phyloP scores from a whole-genome alignment of 352 stramenopile genomes.

The Globisporangium viniferum region DNA sequence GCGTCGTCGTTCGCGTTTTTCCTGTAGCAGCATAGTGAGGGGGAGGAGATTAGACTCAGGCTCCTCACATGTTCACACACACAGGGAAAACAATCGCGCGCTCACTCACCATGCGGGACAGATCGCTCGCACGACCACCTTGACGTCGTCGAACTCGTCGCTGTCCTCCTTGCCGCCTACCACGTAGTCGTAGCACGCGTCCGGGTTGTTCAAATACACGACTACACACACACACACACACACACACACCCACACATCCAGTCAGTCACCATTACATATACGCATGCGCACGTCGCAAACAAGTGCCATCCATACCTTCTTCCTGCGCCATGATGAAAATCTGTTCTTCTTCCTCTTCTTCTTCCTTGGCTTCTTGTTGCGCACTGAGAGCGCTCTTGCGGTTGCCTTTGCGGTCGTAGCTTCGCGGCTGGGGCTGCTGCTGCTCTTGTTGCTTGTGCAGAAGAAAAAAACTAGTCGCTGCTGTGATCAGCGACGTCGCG shows the following conservation, averaged over 20 bases:
- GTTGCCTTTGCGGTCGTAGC: slow-evolving; percentile 14
- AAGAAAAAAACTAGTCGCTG: slow-evolving; percentile 46
- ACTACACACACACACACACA: slow-evolving; percentile 27
- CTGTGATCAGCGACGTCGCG: slow-evolving; percentile 55
- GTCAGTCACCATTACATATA: not conserved
- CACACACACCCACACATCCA: not conserved
- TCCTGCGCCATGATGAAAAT: slow-evolving; percentile 7
- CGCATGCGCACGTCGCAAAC: not conserved
- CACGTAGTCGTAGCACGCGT: slow-evolving; percentile 64
- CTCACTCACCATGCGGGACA: slow-evolving; percentile 50
- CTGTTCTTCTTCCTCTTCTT: slow-evolving; percentile 11
- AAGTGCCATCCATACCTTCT: slow-evolving; percentile 4
- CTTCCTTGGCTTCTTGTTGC: slow-evolving; percentile 17
- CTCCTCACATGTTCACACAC: not conserved
- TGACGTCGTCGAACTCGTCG: slow-evolving; percentile 82
- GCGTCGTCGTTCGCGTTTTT: slow-evolving; percentile 47
- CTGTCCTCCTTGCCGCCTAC: slow-evolving; percentile 57
- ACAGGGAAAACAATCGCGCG: not conserved
- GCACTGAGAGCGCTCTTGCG: not conserved
- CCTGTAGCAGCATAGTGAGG: slow-evolving; percentile 19
- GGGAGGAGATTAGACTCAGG: not conserved
- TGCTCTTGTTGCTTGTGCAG: slow-evolving; percentile 23
- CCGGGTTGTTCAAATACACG: slow-evolving; percentile 79
- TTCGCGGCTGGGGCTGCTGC: not conserved
- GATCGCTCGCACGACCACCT: slow-evolving; percentile 69